These are phyloP conservation scores for Trifolium dubium DNA, from an alignment of 306 rosid genomes.

Conservation along the genomic window DNA sequence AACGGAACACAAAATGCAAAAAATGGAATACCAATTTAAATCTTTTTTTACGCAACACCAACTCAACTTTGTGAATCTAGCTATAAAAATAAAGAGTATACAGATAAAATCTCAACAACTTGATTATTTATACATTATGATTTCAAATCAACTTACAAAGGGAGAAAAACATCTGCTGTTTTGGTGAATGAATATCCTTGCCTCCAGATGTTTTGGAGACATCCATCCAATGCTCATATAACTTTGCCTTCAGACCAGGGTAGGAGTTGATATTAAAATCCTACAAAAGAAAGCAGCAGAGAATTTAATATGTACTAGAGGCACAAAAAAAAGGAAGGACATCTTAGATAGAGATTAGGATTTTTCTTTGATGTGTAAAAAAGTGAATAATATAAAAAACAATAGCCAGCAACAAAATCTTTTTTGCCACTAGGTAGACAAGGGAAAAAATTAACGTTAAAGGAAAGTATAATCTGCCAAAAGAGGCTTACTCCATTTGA, in stretches of 20 bases:
- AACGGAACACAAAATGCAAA: slow-evolving; percentile 1
- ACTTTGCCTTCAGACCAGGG: slow-evolving; percentile 59
- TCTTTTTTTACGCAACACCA: not conserved
- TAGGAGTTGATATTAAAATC: slow-evolving; percentile 50
- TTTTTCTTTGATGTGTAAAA: not conserved
- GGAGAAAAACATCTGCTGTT: slow-evolving; percentile 67
- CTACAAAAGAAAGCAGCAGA: slow-evolving; percentile 48
- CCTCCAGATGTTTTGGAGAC: slow-evolving; percentile 70
- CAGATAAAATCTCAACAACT: not conserved
- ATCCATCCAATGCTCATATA: slow-evolving; percentile 84
- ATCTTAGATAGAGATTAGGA: slow-evolving; percentile 26
- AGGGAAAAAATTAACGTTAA: slow-evolving; percentile 2
- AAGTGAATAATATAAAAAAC: slow-evolving; percentile 7
- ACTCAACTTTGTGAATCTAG: slow-evolving; percentile 9
- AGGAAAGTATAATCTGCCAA: not conserved
- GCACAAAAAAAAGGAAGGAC: slow-evolving; percentile 4
- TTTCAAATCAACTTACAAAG: slow-evolving; percentile 65
- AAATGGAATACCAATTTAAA: slow-evolving; percentile 14
- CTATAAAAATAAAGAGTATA: slow-evolving; percentile 7
- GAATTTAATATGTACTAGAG: slow-evolving; percentile 22
- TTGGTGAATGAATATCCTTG: slow-evolving; percentile 64
- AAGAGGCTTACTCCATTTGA: slow-evolving; percentile 22
- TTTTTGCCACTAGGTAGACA: slow-evolving; percentile 12
- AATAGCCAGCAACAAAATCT: slow-evolving; percentile 2
- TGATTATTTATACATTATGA: slow-evolving; percentile 21